phyloP scores from a whole-genome alignment of 805 yeast genomes.

The Saccharomyces paradoxus region DNA sequence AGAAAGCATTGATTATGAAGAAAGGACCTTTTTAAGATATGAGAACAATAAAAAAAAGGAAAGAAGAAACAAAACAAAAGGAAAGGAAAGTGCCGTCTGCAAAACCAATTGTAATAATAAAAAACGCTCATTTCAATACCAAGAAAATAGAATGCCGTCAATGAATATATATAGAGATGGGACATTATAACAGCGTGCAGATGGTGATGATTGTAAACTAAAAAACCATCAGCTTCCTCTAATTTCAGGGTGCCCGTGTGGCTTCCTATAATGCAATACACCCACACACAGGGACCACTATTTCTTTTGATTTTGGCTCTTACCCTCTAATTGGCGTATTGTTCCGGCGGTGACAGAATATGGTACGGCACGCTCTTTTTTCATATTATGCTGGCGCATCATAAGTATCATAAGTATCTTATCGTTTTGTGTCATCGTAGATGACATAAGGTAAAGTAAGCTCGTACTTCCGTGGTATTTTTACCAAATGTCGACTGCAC shows the following conservation, averaged over 20 bases:
- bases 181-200: constrained; percentile 3
- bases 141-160: background rate
- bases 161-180: background rate
- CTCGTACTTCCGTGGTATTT: no score
- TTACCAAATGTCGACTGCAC: no score
- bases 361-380: no score
- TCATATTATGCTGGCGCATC: no score
- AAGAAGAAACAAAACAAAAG: background rate
- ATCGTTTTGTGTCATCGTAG: no score
- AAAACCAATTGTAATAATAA: background rate
- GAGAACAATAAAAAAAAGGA: background rate
- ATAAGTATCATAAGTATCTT: no score
- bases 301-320: no score
- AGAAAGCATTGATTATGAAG: background rate
- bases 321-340: no score
- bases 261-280: background rate
- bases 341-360: no score
- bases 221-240: background rate
- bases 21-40: background rate
- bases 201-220: background rate
- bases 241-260: background rate
- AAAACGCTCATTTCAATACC: background rate
- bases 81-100: background rate
- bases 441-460: no score
- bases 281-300: background rate